Percentiles rank a stretch among this genome's conserved stretches.
These are phyloP conservation scores for Saccharum hybrid DNA, from an alignment of 202 grass and related monocot species.

Conservation along the genomic window DNA sequence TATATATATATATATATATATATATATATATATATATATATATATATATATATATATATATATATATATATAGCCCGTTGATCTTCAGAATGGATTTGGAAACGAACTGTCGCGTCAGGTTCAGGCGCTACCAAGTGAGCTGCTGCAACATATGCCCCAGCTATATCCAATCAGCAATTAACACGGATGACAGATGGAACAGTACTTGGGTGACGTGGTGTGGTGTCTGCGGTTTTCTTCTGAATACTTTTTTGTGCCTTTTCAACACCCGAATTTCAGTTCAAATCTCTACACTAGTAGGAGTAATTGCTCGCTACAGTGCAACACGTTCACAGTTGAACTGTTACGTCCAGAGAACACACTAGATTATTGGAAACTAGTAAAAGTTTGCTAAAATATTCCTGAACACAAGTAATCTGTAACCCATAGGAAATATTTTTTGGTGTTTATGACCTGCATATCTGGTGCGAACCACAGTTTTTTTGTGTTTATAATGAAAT, in stretches of 20 bases:
- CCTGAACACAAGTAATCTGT: background rate
- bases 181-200: background rate
- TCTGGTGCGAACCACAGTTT: background rate
- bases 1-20: no score
- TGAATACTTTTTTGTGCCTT: background rate
- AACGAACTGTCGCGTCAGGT: background rate
- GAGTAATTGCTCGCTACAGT: background rate
- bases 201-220: background rate
- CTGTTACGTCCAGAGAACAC: background rate
- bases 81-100: background rate
- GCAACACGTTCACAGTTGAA: background rate
- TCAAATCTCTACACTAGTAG: background rate
- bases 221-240: background rate
- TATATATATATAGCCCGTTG: no score
- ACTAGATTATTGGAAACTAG: background rate
- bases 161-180: conserved; percentile 4
- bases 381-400: background rate
- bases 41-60: no score
- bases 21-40: no score
- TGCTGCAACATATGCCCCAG: background rate
- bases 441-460: background rate
- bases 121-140: background rate
- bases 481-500: background rate
- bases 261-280: background rate
- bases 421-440: background rate